These are phyloP conservation scores for Nigrospora oryzae DNA, from an alignment of 2,329 filamentous ascomycete species.

Conservation along the genomic window DNA sequence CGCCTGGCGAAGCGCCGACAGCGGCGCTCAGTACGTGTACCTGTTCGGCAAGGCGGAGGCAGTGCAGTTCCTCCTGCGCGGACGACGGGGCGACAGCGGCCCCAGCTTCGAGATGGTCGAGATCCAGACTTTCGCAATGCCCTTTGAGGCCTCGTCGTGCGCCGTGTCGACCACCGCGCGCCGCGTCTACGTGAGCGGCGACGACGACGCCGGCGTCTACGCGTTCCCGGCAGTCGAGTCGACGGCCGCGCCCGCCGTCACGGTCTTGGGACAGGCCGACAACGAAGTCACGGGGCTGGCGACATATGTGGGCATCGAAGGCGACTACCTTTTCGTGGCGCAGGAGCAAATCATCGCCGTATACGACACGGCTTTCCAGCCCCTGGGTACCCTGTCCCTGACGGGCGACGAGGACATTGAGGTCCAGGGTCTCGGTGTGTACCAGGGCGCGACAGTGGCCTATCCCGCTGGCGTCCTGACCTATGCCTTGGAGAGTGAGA, in stretches of 20 bases:
- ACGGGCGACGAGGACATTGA: slow-evolving; percentile 31
- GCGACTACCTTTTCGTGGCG: slow-evolving; percentile 32
- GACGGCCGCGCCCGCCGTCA: slow-evolving; percentile 24
- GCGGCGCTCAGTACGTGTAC: slow-evolving; percentile 32
- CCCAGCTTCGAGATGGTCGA: slow-evolving; percentile 25
- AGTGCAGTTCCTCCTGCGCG: slow-evolving; percentile 27
- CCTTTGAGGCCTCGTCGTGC: slow-evolving; percentile 33
- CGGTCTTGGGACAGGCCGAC: slow-evolving; percentile 22
- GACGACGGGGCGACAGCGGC: slow-evolving; percentile 7
- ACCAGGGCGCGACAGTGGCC: slow-evolving; percentile 23
- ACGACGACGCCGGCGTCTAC: slow-evolving; percentile 28
- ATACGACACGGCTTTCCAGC: slow-evolving; percentile 25
- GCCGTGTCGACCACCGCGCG: slow-evolving; percentile 26
- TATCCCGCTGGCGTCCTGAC: slow-evolving; percentile 29
- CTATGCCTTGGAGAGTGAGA: slow-evolving; percentile 30
- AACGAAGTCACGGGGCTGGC: slow-evolving; percentile 32
- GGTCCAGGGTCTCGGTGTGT: slow-evolving; percentile 29
- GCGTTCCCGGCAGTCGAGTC: slow-evolving; percentile 29
- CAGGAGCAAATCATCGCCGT: slow-evolving; percentile 27
- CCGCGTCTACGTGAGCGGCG: slow-evolving; percentile 29
- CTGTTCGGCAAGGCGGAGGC: slow-evolving; percentile 33
- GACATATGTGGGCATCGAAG: slow-evolving; percentile 24
- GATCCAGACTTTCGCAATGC: slow-evolving; percentile 32
- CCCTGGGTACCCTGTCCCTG: slow-evolving; percentile 26
- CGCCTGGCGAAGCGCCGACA: slow-evolving; percentile 28